A percentile compares a stretch with the other conserved stretches of the same genome.
Evolutionary conservation across 495 filamentous ascomycete genomes (phyloP).

Genomic region (Podospora anserina): DNA sequence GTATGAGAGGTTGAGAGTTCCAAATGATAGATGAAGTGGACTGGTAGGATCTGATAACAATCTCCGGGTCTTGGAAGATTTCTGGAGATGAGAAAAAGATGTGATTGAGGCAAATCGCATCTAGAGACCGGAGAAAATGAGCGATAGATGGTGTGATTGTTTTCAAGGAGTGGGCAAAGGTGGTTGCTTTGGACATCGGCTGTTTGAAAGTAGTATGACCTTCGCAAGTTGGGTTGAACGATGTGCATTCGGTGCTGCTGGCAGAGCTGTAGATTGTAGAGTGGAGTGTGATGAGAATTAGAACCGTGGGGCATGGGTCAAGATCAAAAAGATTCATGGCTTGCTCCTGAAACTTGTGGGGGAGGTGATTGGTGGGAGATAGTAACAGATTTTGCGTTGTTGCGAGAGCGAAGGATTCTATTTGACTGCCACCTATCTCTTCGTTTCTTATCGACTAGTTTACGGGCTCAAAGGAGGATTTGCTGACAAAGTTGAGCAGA

Average conservation of each 20-base stretch:
- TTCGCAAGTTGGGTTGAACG: background rate
- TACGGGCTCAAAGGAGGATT: too few species aligned
- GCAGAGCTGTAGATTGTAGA: background rate
- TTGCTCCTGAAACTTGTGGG: background rate
- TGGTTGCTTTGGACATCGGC: background rate
- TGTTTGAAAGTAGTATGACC: background rate
- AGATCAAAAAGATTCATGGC: background rate
- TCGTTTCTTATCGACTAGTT: too few species aligned
- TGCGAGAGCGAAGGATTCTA: background rate
- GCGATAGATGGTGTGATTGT: background rate
- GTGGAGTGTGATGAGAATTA: constrained; percentile 1
- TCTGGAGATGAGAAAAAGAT: background rate
- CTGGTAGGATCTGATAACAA: background rate
- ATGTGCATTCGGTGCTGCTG: background rate
- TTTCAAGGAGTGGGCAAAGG: background rate
- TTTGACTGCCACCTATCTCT: too few species aligned
- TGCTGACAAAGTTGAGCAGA: too few species aligned
- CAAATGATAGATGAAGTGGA: background rate
- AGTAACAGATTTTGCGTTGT: background rate
- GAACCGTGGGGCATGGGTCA: background rate
- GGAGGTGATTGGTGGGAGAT: background rate
- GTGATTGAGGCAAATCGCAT: background rate
- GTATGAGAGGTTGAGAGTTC: background rate
- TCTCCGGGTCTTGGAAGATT: background rate
- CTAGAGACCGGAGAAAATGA: background rate